Evolutionary conservation across 129 eudicot genomes (phyloP).

Genomic region (Erigeron canadensis): DNA sequence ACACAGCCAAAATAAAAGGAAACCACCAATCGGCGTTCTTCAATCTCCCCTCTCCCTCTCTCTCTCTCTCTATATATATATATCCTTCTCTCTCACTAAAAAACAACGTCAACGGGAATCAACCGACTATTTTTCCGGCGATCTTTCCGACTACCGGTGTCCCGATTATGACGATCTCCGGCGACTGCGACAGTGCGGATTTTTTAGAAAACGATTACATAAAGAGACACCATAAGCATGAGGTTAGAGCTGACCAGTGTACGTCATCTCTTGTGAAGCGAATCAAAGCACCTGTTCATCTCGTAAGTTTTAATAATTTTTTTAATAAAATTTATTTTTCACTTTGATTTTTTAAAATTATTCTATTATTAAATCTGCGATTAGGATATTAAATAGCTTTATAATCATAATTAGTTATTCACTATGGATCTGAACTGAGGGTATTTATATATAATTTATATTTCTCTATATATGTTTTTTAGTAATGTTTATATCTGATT

Average conservation of each 20-base stretch:
- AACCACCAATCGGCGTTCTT: constrained; percentile 11
- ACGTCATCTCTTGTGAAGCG: constrained; percentile 16
- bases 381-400: not conserved
- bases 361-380: not conserved
- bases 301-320: constrained; percentile 13
- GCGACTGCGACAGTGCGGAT: not conserved
- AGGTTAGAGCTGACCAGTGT: constrained; percentile 13
- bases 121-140: not conserved
- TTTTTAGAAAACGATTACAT: constrained; percentile 10
- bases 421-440: constrained; percentile 9
- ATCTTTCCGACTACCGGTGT: not conserved
- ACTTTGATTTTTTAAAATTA: not conserved
- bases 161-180: constrained; percentile 9
- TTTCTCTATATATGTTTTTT: too few species aligned
- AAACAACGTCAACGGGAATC: constrained; percentile 14
- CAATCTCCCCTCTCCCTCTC: not conserved
- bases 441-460: not conserved
- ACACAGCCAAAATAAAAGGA: constrained; percentile 2
- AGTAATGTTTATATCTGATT: too few species aligned
- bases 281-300: constrained; percentile 18
- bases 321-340: too few species aligned
- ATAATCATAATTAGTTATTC: not conserved
- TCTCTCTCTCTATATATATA: too few species aligned
- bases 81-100: not conserved
- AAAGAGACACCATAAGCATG: constrained; percentile 13